Base-by-base conservation (phyloP, 1,284 basidiomycete species). In the Cutaneotrichosporon mucoides region DNA sequence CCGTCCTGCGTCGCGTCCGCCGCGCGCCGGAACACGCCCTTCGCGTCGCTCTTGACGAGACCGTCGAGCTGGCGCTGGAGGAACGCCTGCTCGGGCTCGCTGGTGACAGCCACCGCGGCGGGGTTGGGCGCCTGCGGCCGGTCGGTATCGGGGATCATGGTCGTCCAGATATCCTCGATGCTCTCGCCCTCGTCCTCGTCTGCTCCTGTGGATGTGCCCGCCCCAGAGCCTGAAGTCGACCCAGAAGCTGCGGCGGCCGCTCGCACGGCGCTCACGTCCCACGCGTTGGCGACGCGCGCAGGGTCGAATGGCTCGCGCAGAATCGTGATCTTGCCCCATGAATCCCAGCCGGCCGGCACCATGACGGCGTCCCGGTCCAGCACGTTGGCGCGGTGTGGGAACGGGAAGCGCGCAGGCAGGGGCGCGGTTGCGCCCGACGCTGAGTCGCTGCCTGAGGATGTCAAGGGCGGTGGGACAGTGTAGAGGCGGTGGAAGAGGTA, bases 271-370 rank as follows among this genome's bases (percentile, higher is more conserved):
- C 75, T 75, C 7, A 62, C 79, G 62, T 92, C 89, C 90, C 91
- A 97, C 24, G 88, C 90, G 56, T 88, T 86, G 2, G 86, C 86
- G 83, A 91, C 89, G 49, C 82, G 75, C 54, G 84, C 86, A 1
- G 90, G 86, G 62, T 96, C 92, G 68, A 98, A 99, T 0, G 90
- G 88, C 47, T 98, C 95, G 51, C 92, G 82, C 56, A 98, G 79
- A 2, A 97, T 89, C 3, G 84, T 83, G 64, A 98, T 97, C 81
- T 98, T 98, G 3, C 92, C 93, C 89, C 91, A 97, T 64, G 88
- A 90, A 75, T 99, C 95, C 96, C 95, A 99, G 2, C 95, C 96
- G 1, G 89, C 84, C 1, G 95, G 96, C 1, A 99, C 87, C 50
- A 96, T 84, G 51, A 99, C 88, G 7, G 86, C 87, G 69, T 97